A percentile compares a stretch with the other conserved stretches of the same genome.
Conservation (phyloP, 73 alveolate genomes). For the Tetrahymena elliotti region DNA sequence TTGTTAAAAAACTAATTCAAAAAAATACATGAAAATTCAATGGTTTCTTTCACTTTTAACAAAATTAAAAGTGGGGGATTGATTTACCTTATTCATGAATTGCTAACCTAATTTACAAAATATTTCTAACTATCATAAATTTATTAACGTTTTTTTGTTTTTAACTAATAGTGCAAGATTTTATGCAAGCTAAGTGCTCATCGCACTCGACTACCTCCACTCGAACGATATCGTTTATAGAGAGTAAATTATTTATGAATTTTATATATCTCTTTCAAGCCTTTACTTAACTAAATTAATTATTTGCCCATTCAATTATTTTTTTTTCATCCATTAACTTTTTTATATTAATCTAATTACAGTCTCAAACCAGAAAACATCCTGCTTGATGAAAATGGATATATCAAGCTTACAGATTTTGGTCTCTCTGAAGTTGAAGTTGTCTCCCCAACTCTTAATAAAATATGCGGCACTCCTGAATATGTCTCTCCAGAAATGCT, state of each 20-base stretch:
- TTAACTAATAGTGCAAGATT: slow-evolving; percentile 20
- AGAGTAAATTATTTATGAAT: slow-evolving; percentile 5
- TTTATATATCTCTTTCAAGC: neutral
- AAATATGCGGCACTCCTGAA: slow-evolving; percentile 88
- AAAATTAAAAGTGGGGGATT: neutral
- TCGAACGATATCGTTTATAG: slow-evolving; percentile 36
- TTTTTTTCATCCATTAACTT: neutral
- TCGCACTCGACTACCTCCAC: slow-evolving; percentile 46
- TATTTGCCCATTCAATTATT: neutral
- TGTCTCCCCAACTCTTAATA: slow-evolving; percentile 12
- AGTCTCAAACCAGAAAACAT: slow-evolving; percentile 37
- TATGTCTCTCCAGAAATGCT: slow-evolving; percentile 89
- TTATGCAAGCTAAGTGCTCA: slow-evolving; percentile 30
- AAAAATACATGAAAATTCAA: neutral
- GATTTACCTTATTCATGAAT: neutral
- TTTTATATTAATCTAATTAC: neutral
- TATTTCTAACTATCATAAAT: neutral
- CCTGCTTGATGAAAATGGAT: slow-evolving; percentile 27
- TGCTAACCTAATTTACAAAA: neutral
- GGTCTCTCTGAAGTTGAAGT: slow-evolving; percentile 31
- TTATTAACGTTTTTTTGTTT: neutral
- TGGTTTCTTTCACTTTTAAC: neutral
- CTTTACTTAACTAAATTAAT: neutral
- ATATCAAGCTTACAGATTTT: slow-evolving; percentile 23
- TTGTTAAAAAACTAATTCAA: neutral